Evolutionary conservation across 179 eudicot genomes (phyloP).

Genomic region (Nepenthes alata): DNA sequence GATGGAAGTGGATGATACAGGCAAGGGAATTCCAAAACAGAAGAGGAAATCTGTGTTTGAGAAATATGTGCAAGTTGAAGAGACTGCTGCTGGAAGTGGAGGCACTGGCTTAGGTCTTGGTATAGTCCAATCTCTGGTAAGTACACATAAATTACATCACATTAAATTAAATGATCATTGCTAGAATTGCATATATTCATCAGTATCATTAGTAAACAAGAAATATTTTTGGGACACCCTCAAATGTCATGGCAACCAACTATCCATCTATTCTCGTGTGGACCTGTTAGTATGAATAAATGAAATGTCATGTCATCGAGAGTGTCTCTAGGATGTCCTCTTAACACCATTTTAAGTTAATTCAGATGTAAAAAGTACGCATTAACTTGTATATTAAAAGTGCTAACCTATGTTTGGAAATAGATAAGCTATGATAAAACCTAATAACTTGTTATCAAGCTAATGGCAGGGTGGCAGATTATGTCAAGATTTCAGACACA

Average conservation of each 20-base stretch:
- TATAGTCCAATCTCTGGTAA: slow-evolving; percentile 84
- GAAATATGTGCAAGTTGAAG: slow-evolving; percentile 77
- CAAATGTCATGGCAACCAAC: too few species aligned
- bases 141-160: slow-evolving; percentile 1
- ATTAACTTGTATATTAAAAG: too few species aligned
- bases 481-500: neutral
- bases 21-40: slow-evolving; percentile 78
- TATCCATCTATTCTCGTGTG: too few species aligned
- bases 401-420: neutral
- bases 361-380: too few species aligned
- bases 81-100: slow-evolving; percentile 31
- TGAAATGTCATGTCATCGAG: too few species aligned
- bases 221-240: too few species aligned
- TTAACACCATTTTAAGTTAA: too few species aligned
- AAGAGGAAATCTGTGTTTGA: slow-evolving; percentile 57
- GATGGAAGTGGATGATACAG: slow-evolving; percentile 79
- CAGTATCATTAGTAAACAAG: too few species aligned
- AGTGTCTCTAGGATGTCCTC: too few species aligned
- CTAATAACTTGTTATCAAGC: neutral
- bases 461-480: neutral
- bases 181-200: too few species aligned
- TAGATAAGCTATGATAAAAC: neutral
- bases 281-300: too few species aligned
- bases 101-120: slow-evolving; percentile 98
- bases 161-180: too few species aligned